Base-by-base conservation (phyloP, 1,284 basidiomycete genomes). In the Macrocystidia cucumis region DNA sequence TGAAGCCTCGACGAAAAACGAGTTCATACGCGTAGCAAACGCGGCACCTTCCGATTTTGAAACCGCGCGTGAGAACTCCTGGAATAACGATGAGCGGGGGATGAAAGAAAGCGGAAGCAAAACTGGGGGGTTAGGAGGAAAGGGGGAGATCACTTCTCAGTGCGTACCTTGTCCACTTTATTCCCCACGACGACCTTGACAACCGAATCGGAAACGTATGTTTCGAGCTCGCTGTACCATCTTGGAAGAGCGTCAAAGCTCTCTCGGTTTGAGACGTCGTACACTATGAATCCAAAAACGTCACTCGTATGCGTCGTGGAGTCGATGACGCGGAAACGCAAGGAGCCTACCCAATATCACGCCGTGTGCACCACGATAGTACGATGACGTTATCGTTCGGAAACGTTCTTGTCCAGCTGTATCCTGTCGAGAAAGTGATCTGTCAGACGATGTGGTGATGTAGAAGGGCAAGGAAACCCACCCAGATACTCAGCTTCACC, bases 161-260 rank as follows among this genome's bases (percentile, higher is more conserved):
- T n/a, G n/a, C n/a, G n/a, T 35, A 83, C 88, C 73, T 92, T 93
- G 66, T 98, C 95, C 3, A 95, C 71, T 62, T 98, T 98, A 64
- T 98, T 98, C 5, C 85, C 85, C 2, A 98, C 91, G 18, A 98
- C 74, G 50, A 98, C 91, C 72, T 92, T 91, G 33, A 93, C 88
- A n/a, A 96, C 89, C 5, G 83, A 80, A 14, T 70, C 67, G 1
- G 80, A 78, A 32, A 93, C 89, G 53, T 97, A 98, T 16, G 89
- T 95, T 52, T 96, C 91, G 7, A 98, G 78, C 56, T 98, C 95
- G 34, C 78, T 78, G 57, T 89, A 91, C 95, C 96, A 98, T 37
- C 80, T 72, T 9, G 91, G 83, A 9, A 98, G 73, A 9, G 91
- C 87, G 30, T 96, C 91, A 53, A 96, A 98, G 0, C 91, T 86